phyloP scores from a whole-genome alignment of 495 filamentous ascomycete species.

The Penicillium canescens region DNA sequence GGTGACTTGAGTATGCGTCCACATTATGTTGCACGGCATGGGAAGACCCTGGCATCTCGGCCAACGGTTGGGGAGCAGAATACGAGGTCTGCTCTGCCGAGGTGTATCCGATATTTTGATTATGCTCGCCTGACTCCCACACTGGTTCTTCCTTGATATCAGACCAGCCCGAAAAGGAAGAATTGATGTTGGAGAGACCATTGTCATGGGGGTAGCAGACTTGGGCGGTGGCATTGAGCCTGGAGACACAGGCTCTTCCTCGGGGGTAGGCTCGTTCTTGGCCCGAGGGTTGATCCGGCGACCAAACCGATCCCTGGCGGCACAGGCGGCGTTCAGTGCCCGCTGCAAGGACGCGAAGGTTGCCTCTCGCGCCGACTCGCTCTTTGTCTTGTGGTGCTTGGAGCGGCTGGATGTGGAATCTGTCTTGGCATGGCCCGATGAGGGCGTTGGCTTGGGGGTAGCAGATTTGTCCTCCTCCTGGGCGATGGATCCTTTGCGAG shows the following conservation, averaged over 20 bases:
- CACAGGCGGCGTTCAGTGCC: constrained; percentile 45
- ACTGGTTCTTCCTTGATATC: constrained; percentile 31
- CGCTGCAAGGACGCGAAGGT: constrained; percentile 48
- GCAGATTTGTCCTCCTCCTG: constrained; percentile 32
- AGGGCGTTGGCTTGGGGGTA: constrained; percentile 34
- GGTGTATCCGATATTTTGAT: constrained; percentile 28
- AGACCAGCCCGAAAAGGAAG: constrained; percentile 37
- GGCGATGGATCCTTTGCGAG: constrained; percentile 21
- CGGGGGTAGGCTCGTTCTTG: constrained; percentile 16
- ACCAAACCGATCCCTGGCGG: constrained; percentile 38
- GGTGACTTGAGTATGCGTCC: constrained; percentile 22
- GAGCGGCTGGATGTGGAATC: constrained; percentile 13
- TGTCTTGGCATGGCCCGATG: constrained; percentile 24
- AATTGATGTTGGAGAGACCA: constrained; percentile 10
- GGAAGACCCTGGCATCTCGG: constrained; percentile 19
- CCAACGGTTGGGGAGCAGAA: constrained; percentile 24
- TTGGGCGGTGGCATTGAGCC: constrained; percentile 32
- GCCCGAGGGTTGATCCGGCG: constrained; percentile 18
- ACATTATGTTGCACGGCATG: constrained; percentile 17
- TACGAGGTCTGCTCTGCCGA: constrained; percentile 15
- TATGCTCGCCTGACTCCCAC: constrained; percentile 33
- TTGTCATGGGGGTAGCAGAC: constrained; percentile 9
- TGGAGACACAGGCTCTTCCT: constrained; percentile 33
- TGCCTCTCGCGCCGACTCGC: constrained; percentile 44
- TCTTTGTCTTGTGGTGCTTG: constrained; percentile 44